Evolutionary conservation across 345 rosid genomes (phyloP).

Genomic region (Cardiospermum halicacabum): DNA sequence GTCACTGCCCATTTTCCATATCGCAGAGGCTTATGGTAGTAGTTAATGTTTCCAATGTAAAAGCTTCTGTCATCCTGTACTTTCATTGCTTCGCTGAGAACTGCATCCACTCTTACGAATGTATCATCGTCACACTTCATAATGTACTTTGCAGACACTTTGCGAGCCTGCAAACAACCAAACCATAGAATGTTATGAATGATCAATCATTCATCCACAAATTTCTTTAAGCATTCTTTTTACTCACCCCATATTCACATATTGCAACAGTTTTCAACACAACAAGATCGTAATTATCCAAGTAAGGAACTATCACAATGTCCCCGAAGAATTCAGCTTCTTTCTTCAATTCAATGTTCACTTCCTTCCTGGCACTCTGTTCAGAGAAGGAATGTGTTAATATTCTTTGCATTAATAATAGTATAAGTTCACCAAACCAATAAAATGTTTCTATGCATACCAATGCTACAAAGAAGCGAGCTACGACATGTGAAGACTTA

Average conservation of each 20-base stretch:
- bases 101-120: conserved; percentile 72
- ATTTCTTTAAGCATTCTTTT: conserved; percentile 11
- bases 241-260: conserved; percentile 88
- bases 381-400: conserved; percentile 12
- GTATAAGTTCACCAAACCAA: background rate
- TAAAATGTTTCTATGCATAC: conserved; percentile 33
- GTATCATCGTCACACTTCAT: conserved; percentile 98
- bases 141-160: conserved; percentile 54
- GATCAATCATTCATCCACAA: background rate
- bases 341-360: conserved; percentile 81
- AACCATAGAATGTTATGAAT: conserved; percentile 4
- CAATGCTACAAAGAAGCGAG: conserved; percentile 92
- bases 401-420: conserved; percentile 4
- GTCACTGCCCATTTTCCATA: conserved; percentile 97
- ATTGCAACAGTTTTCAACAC: conserved; percentile 94
- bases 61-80: conserved; percentile 57
- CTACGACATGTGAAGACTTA: conserved; percentile 74
- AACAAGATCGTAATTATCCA: conserved; percentile 95
- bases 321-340: conserved; percentile 96
- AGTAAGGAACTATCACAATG: conserved; percentile 81
- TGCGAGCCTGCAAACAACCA: conserved; percentile 47
- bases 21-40: conserved; percentile 80
- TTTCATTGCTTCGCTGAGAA: conserved; percentile 57
- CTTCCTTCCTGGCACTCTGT: conserved; percentile 85
- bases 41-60: conserved; percentile 85